Percentiles rank a stretch among this genome's conserved stretches.
These are phyloP conservation scores for Domatiomyces catenatus DNA, from an alignment of 2,329 filamentous ascomycete genomes.

Conservation along the genomic window DNA sequence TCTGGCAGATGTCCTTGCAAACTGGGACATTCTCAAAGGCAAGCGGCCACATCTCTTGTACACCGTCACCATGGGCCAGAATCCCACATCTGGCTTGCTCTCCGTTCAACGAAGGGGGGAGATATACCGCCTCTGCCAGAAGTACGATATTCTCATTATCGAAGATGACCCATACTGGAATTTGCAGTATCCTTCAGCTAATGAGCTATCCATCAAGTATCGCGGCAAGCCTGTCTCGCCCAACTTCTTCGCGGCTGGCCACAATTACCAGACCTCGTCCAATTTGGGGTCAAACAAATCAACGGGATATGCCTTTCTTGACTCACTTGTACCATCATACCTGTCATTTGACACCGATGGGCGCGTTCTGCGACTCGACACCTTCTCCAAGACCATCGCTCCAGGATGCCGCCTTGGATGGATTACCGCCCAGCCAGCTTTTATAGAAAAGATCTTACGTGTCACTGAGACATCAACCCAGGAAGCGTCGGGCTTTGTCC, in stretches of 20 bases:
- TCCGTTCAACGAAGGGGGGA: constrained; percentile 58
- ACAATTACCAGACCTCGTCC: constrained; percentile 25
- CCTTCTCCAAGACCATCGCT: constrained; percentile 84
- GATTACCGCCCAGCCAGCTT: constrained; percentile 67
- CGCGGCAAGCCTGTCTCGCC: constrained; percentile 19
- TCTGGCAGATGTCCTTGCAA: constrained; percentile 60
- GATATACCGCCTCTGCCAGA: constrained; percentile 64
- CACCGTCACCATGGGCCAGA: constrained; percentile 84
- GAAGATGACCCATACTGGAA: constrained; percentile 97
- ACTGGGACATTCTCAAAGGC: constrained; percentile 64
- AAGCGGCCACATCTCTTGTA: constrained; percentile 73
- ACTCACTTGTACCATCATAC: constrained; percentile 70
- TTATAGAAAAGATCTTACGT: constrained; percentile 58
- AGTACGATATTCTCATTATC: constrained; percentile 77
- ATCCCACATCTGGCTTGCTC: constrained; percentile 66
- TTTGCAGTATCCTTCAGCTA: constrained; percentile 68
- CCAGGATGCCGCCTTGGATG: constrained; percentile 82
- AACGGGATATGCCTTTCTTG: constrained; percentile 61
- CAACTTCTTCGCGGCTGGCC: constrained; percentile 21
- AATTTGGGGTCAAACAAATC: constrained; percentile 27
- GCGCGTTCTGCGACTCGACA: constrained; percentile 76
- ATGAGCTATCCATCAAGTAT: constrained; percentile 23
- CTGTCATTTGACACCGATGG: constrained; percentile 69
- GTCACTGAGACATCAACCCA: constrained; percentile 67
- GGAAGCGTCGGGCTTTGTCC: constrained; percentile 79